Evolutionary conservation across 2,329 filamentous ascomycete genomes (phyloP), one percentile per base, ranked within the genome.

Genomic region (Macrophomina phaseolina): DNA sequence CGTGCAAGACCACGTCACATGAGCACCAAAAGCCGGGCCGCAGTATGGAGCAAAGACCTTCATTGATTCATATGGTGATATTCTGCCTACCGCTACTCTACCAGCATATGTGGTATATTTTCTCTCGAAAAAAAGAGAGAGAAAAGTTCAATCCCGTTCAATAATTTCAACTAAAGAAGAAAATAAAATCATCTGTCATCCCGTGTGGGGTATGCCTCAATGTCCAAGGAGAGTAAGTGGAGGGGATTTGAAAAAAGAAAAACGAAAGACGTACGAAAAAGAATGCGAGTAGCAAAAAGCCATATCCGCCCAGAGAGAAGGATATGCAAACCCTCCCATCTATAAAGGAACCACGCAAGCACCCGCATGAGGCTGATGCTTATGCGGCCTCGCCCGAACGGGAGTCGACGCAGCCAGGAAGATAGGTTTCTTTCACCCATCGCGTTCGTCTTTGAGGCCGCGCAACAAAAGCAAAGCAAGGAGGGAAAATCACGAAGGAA

Each of bases 21-120:
- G 7, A 23, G 23, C 3, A 23, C 36, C 7, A 7, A 38, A 38
- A 38, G 36, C 36, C 36, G 36, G 5, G 14, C 23, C n/a, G 45
- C 45, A 16, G 18, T 5, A 51, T 51, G 8, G 18, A 51, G 23
- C 18, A 30, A 51, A 38, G 11, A 7, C 36, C 36, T 38, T 62
- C 58, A 49, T 62, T 11, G 36, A 49, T 62, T 62, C 58, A 51
- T 62, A 9, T 30, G 28, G 34, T 45, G 5, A 45, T 38, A 48
- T 30, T 45, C 30, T 49, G 32, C 58, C 58, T 40, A 30, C 32
- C 32, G 32, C 58, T 62, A 62, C 45, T 62, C 45, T 62, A 38
- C 58, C 45, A 51, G 45, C 18, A 45, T 62, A 49, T 30, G 45
- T 49, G 58, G 58, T 62, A 62, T 62, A 23, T 23, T 23, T 23